Evolutionary conservation across 179 eudicot species (phyloP).

Genomic region (Gypsophila paniculata): DNA sequence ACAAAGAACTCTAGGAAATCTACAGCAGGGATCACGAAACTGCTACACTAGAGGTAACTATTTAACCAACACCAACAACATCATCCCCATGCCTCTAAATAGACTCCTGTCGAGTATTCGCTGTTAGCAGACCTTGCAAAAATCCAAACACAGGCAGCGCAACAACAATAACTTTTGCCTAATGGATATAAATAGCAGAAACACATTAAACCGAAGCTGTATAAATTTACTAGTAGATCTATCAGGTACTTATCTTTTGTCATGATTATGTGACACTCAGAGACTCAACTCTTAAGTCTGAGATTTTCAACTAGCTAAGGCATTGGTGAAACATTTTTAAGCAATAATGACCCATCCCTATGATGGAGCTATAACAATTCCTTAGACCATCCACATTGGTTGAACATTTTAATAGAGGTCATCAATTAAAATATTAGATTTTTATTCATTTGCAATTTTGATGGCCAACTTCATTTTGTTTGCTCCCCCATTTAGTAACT

Average conservation of each 20-base stretch:
- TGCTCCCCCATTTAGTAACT: no score
- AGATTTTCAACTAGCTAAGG: not conserved
- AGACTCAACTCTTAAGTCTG: not conserved
- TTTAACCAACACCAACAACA: not conserved
- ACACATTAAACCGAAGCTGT: not conserved
- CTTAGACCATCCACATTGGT: no score
- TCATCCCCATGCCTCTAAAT: not conserved
- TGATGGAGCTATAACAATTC: slow-evolving; percentile 6
- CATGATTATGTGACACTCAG: not conserved
- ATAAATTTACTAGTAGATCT: no score
- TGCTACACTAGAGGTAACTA: not conserved
- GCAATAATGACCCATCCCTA: not conserved
- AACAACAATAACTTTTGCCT: not conserved
- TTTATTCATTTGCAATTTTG: no score
- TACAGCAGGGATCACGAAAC: not conserved
- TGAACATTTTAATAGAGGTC: no score
- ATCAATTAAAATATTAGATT: no score
- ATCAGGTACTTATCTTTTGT: not conserved
- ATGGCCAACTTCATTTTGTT: no score
- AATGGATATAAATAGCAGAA: not conserved
- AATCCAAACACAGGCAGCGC: not conserved
- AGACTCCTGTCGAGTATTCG: not conserved
- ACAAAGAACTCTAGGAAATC: not conserved
- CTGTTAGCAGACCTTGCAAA: not conserved
- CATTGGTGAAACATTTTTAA: not conserved